Evolutionary conservation across 2,329 filamentous ascomycete genomes (phyloP).

Genomic region (Ramichloridium luteum): DNA sequence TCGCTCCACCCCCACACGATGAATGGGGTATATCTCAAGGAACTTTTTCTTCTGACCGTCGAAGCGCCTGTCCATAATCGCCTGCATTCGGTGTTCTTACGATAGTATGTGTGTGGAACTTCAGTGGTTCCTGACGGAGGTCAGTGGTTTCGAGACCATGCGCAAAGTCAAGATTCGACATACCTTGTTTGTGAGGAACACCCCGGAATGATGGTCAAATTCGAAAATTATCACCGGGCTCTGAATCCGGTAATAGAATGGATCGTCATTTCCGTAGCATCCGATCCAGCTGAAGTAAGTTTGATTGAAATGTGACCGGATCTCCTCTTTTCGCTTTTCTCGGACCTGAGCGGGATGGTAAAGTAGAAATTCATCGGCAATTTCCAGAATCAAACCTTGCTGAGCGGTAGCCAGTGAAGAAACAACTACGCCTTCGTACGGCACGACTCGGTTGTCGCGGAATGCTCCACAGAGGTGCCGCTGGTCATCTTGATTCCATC

Average conservation of each 20-base stretch:
- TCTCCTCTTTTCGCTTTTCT: conserved; percentile 41
- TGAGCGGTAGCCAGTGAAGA: conserved; percentile 38
- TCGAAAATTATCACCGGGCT: conserved; percentile 63
- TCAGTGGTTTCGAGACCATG: too few relatives aligned
- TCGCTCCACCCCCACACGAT: too few relatives aligned
- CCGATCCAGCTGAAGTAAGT: conserved; percentile 76
- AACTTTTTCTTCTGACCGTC: conserved; percentile 10
- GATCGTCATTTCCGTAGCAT: conserved; percentile 50
- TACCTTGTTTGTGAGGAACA: conserved; percentile 61
- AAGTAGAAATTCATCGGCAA: conserved; percentile 53
- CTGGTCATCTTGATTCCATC: conserved; percentile 74
- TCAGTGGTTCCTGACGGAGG: too few relatives aligned
- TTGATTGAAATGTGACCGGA: conserved; percentile 48
- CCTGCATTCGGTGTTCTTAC: conserved; percentile 61
- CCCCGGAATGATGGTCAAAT: conserved; percentile 64
- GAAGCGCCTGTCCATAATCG: conserved; percentile 53
- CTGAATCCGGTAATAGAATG: conserved; percentile 69
- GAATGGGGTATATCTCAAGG: too few relatives aligned
- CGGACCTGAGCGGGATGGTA: conserved; percentile 52
- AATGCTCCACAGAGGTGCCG: conserved; percentile 67
- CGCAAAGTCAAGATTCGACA: too few relatives aligned
- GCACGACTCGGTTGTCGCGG: conserved; percentile 64
- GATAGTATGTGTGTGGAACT: conserved; percentile 69
- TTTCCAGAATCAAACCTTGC: conserved; percentile 42
- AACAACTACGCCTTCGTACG: conserved; percentile 53